Evolutionary conservation across 2,329 filamentous ascomycete genomes (phyloP).

Genomic region (Bipolaris bicolor): DNA sequence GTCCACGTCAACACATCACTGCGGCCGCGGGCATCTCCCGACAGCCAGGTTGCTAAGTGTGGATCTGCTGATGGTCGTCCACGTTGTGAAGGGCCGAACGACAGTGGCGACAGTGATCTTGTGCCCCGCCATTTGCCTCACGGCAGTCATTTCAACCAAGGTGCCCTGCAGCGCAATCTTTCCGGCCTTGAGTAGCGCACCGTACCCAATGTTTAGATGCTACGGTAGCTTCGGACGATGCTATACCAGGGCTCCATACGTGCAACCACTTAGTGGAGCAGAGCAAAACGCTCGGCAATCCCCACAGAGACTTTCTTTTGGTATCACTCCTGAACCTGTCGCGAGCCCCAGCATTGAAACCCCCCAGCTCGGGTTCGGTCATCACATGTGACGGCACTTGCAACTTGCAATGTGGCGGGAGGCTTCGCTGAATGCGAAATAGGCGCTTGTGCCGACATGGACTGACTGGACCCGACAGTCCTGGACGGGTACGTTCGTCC

Average conservation of each 20-base stretch:
- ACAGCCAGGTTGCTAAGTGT: slow-evolving; percentile 18
- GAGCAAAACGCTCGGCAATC: slow-evolving; percentile 2
- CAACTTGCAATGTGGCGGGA: slow-evolving; percentile 11
- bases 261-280: not conserved
- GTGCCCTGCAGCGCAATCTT: slow-evolving; percentile 3
- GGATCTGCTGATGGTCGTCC: slow-evolving; percentile 15
- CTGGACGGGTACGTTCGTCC: slow-evolving; percentile 9
- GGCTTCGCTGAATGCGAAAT: slow-evolving; percentile 13
- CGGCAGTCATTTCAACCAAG: not conserved
- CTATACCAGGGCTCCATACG: slow-evolving; percentile 20
- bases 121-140: slow-evolving; percentile 10
- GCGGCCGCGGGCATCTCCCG: slow-evolving; percentile 10
- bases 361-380: slow-evolving; percentile 1
- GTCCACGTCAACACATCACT: slow-evolving; percentile 17
- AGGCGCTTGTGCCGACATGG: slow-evolving; percentile 14
- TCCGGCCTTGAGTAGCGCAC: slow-evolving; percentile 17
- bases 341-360: slow-evolving; percentile 6
- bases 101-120: slow-evolving; percentile 13
- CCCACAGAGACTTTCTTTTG: slow-evolving; percentile 4
- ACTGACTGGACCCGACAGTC: slow-evolving; percentile 5
- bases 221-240: slow-evolving; percentile 33
- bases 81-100: slow-evolving; percentile 15
- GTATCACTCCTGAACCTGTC: not conserved
- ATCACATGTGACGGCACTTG: slow-evolving; percentile 12
- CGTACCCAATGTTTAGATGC: slow-evolving; percentile 25